Evolutionary conservation across 2,329 filamentous ascomycete species (phyloP).

Genomic region (Helicocarpus griseus): DNA sequence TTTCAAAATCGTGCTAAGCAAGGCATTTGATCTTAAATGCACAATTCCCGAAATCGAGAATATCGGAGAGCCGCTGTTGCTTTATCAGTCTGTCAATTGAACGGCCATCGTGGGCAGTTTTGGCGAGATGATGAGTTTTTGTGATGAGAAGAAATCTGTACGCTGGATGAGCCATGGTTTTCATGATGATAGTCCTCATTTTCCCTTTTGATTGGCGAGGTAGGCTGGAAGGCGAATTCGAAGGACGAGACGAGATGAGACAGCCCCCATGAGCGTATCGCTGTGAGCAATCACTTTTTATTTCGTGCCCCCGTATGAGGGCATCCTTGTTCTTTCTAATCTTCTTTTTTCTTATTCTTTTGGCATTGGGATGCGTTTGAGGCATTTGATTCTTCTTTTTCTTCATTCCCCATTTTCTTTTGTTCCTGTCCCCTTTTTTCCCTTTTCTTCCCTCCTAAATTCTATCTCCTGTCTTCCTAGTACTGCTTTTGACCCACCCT

Average conservation of each 20-base stretch:
- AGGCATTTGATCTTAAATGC: conserved; percentile 97
- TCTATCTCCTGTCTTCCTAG: neutral
- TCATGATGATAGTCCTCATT: conserved; percentile 2
- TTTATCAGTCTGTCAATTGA: conserved; percentile 47
- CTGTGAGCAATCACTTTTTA: conserved; percentile 2
- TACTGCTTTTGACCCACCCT: neutral
- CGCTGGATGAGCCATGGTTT: conserved; percentile 9
- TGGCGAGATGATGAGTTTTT: neutral
- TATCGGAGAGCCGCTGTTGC: conserved; percentile 84
- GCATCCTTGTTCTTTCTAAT: neutral
- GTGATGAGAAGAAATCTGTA: conserved; percentile 4
- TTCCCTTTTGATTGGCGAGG: neutral
- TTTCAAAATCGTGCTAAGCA: conserved; percentile 98
- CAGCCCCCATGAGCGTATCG: neutral
- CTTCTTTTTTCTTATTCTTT: conserved; percentile 13
- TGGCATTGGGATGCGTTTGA: conserved; percentile 18
- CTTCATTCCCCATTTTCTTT: conserved; percentile 6
- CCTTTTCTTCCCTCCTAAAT: neutral
- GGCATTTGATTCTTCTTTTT: conserved; percentile 10
- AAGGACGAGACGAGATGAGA: neutral
- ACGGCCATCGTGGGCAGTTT: neutral
- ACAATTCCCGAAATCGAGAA: conserved; percentile 99
- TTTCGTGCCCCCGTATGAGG: neutral
- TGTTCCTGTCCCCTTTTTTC: neutral
- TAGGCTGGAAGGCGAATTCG: neutral